Evolutionary conservation across 2,329 filamentous ascomycete genomes (phyloP), one percentile per base, ranked within the genome.

Genomic region (Xylariaceae sp.): DNA sequence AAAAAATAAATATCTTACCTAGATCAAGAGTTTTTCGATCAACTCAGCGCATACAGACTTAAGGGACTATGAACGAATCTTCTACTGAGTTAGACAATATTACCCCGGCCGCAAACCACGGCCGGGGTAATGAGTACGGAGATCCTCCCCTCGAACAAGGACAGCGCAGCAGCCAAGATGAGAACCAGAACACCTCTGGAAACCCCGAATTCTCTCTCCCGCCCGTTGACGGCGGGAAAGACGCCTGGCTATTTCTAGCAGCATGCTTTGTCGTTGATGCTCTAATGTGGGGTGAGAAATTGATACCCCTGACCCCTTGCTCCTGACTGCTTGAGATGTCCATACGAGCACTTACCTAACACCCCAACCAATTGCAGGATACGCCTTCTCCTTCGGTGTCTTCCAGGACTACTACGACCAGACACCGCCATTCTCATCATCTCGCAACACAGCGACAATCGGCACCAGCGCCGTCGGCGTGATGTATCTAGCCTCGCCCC

Each of bases 231-330:
- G 60, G 65, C 11, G 76, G 75, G 1, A 73, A 65, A 55, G 67
- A 71, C 42, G 75, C 77, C 4, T 78, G 73, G 70, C 49, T 76
- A 2, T 74, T 77, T 41, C 59, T 80, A 12, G 64, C 65, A 11
- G 69, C 67, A 2, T 74, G 73, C 53, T 78, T 76, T 52, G 59
- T 77, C 38, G 65, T 80, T 10, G 76, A 82, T 47, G 67, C 72
- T 20, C 60, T 77, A 16, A 67, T 78, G 21, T 80, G 74, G 76
- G 75, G 74, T 74, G 48, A 25, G 48, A 22, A 37, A 16, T n/a
- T n/a, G n/a, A n/a, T n/a, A n/a, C n/a, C n/a, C n/a, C n/a, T n/a
- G n/a, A n/a, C n/a, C n/a, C n/a, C n/a, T n/a, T n/a, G n/a, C n/a
- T n/a, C n/a, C n/a, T n/a, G n/a, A n/a, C n/a, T n/a, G n/a, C n/a